These are phyloP conservation scores for Tetrastigma voinierianum DNA, from an alignment of 164 flowering plant genomes.

Conservation along the genomic window DNA sequence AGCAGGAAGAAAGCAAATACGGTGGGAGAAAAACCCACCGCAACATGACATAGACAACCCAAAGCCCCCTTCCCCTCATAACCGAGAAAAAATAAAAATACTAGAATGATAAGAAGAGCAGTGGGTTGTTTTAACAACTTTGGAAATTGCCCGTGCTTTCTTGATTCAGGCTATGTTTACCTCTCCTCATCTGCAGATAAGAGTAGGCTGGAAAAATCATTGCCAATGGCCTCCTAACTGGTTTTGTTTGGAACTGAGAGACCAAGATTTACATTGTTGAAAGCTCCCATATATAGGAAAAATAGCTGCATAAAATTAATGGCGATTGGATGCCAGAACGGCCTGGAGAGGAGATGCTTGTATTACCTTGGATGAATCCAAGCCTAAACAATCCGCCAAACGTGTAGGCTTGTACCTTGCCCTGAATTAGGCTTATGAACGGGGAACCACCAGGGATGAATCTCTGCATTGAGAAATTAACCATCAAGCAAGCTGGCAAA, in stretches of 20 bases:
- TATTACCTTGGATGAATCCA: conserved; percentile 92
- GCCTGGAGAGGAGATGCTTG: not conserved
- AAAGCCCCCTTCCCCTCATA: no score
- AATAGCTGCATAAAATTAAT: not conserved
- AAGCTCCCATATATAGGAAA: not conserved
- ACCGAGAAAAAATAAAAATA: no score
- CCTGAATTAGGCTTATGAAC: conserved; percentile 91
- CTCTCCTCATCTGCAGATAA: conserved; percentile 75
- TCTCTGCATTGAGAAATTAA: conserved; percentile 44
- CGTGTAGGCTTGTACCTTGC: conserved; percentile 95
- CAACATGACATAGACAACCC: no score
- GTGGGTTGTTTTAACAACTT: no score
- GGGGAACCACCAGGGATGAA: conserved; percentile 98
- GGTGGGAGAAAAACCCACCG: no score
- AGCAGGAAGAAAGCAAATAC: no score
- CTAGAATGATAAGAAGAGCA: no score
- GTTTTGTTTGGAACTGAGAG: conserved; percentile 66
- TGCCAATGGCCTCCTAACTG: conserved; percentile 43
- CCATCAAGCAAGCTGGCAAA: not conserved
- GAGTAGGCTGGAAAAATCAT: conserved; percentile 53
- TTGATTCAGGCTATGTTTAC: conserved; percentile 30
- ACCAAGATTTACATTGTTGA: conserved; percentile 9
- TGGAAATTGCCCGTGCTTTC: not conserved
- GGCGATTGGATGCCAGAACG: not conserved
- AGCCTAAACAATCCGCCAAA: conserved; percentile 95